These are phyloP conservation scores for Tuber borchii DNA, from an alignment of 495 filamentous ascomycete genomes.

Conservation along the genomic window DNA sequence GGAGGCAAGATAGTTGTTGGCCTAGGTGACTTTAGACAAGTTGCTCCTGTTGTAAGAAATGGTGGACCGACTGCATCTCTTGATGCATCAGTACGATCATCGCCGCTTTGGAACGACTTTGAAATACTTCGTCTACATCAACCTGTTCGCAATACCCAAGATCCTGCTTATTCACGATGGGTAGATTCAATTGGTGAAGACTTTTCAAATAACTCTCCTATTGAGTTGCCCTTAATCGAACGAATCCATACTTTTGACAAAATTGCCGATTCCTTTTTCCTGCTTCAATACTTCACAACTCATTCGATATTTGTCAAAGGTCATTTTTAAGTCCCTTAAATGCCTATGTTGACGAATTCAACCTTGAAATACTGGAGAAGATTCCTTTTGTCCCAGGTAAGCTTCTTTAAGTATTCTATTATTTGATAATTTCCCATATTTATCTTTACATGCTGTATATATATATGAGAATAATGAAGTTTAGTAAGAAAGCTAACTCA, in stretches of 20 bases:
- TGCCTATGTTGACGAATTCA: neutral
- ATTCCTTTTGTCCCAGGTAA: neutral
- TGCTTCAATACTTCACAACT: neutral
- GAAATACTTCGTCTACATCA: neutral
- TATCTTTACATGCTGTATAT: too few relatives aligned
- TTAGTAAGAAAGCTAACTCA: too few relatives aligned
- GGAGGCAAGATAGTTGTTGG: slow-evolving; percentile 20
- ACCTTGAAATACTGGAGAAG: neutral
- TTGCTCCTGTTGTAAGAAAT: slow-evolving; percentile 16
- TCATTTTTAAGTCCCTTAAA: neutral
- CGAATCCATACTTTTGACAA: neutral
- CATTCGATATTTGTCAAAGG: neutral
- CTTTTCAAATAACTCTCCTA: neutral
- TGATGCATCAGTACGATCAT: neutral
- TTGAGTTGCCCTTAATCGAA: neutral
- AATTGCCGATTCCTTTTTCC: neutral
- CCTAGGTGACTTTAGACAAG: slow-evolving; percentile 16
- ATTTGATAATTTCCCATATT: neutral
- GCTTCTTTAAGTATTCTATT: neutral
- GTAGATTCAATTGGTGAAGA: neutral
- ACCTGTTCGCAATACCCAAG: neutral
- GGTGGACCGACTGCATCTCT: slow-evolving; percentile 1
- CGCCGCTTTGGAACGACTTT: neutral
- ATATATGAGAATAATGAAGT: too few relatives aligned
- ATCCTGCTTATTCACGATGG: neutral